phyloP scores from a whole-genome alignment of 352 stramenopile species.

The Phytophthora pinifolia region DNA sequence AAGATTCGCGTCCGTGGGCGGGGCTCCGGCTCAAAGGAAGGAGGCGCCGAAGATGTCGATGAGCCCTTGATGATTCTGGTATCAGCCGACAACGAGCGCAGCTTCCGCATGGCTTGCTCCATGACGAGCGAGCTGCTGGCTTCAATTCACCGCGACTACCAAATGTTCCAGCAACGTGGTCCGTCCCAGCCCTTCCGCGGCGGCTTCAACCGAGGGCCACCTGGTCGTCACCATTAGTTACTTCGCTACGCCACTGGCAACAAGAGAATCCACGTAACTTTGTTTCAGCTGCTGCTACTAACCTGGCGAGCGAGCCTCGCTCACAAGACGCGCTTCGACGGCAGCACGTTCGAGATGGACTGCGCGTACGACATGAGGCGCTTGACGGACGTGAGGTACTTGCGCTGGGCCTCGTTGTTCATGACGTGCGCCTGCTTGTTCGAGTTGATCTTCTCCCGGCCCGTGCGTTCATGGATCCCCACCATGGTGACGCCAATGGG shows the following conservation, averaged over 20 bases:
- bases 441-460: conserved; percentile 95
- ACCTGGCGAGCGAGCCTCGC: background rate
- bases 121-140: conserved; percentile 65
- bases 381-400: conserved; percentile 99
- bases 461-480: conserved; percentile 97
- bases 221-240: conserved; percentile 26
- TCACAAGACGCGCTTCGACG: conserved; percentile 85
- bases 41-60: conserved; percentile 59
- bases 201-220: conserved; percentile 27
- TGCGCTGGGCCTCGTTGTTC: conserved; percentile 98
- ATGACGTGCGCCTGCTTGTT: conserved; percentile 99
- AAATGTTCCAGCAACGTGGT: conserved; percentile 50
- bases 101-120: conserved; percentile 76
- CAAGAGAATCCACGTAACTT: conserved; percentile 18
- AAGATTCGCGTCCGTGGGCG: conserved; percentile 86
- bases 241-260: conserved; percentile 11
- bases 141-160: conserved; percentile 77
- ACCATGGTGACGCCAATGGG: conserved; percentile 99
- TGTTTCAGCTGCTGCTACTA: no score
- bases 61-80: conserved; percentile 86
- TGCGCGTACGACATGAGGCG: conserved; percentile 97
- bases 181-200: conserved; percentile 25
- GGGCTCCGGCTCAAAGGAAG: conserved; percentile 80
- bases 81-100: conserved; percentile 84
- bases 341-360: conserved; percentile 78